Percentiles rank a stretch among this genome's conserved stretches.
Evolutionary conservation across 2,329 filamentous ascomycete genomes (phyloP).

Genomic region (Trichoderma citrinoviride): DNA sequence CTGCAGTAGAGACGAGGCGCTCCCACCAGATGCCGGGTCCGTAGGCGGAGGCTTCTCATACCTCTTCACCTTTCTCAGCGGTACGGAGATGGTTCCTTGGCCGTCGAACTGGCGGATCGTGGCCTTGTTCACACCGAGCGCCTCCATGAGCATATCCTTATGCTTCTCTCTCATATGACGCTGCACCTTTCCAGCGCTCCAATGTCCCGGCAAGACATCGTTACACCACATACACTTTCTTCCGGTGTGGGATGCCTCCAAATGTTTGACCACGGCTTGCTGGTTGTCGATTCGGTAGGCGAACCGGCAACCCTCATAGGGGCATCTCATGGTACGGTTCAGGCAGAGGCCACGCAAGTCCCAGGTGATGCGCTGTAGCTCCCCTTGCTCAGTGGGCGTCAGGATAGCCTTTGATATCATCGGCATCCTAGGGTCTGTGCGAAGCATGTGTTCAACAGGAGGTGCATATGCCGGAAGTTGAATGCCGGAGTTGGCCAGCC

Average conservation of each 20-base stretch:
- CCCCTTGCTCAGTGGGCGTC: constrained; percentile 34
- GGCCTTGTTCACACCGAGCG: constrained; percentile 18
- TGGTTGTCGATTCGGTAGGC: constrained; percentile 33
- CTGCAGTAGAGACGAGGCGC: not conserved
- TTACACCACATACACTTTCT: constrained; percentile 40
- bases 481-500: constrained; percentile 18
- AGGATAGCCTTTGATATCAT: constrained; percentile 36
- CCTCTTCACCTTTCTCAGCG: not conserved
- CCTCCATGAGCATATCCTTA: constrained; percentile 24
- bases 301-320: constrained; percentile 38
- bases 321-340: constrained; percentile 38
- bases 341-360: constrained; percentile 11
- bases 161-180: constrained; percentile 36
- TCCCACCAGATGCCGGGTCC: not conserved
- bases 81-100: not conserved
- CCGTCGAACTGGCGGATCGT: not conserved
- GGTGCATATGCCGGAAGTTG: constrained; percentile 26
- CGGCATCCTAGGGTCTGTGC: constrained; percentile 36
- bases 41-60: not conserved
- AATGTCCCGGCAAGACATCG: constrained; percentile 33
- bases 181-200: constrained; percentile 28
- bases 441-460: constrained; percentile 38
- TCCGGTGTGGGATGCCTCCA: constrained; percentile 35
- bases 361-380: constrained; percentile 1
- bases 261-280: constrained; percentile 36